These are phyloP conservation scores for Zelonia costaricensis DNA, from an alignment of 208 protist genomes.

Conservation along the genomic window DNA sequence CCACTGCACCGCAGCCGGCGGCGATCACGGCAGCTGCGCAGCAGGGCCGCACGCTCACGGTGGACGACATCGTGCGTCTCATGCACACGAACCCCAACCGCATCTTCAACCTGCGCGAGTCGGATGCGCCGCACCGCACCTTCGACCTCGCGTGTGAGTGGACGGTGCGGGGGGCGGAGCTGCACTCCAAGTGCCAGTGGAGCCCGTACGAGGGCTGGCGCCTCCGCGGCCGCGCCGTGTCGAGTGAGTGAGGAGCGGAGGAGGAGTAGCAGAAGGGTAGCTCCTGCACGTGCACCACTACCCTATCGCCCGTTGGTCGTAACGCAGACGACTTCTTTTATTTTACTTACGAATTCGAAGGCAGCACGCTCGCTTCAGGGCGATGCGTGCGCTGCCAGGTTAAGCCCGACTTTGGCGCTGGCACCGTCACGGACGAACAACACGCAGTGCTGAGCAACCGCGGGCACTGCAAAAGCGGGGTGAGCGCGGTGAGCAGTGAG, in stretches of 20 bases:
- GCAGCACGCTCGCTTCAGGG: no score
- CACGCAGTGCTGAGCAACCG: no score
- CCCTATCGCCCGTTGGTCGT: no score
- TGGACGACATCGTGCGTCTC: constrained; percentile 66
- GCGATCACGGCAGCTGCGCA: constrained; percentile 33
- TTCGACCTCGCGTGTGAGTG: constrained; percentile 59
- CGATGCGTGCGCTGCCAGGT: no score
- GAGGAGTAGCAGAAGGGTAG: no score
- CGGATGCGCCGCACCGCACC: constrained; percentile 23
- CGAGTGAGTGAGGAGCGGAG: not conserved
- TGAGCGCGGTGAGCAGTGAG: no score
- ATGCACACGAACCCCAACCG: constrained; percentile 80
- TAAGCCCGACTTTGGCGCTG: no score
- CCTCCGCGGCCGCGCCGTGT: constrained; percentile 57
- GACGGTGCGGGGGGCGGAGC: constrained; percentile 53
- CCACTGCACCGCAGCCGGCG: constrained; percentile 45
- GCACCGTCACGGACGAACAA: no score
- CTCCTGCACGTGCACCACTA: no score
- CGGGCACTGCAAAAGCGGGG: no score
- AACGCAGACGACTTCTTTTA: no score
- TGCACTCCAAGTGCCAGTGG: constrained; percentile 87
- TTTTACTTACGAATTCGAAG: no score
- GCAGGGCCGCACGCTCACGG: constrained; percentile 17
- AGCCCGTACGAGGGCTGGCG: constrained; percentile 83
- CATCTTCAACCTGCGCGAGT: constrained; percentile 61